Evolutionary conservation across 805 yeast genomes (phyloP), one percentile per base, ranked within the genome.

Genomic region (Cephaloascus albidus): DNA sequence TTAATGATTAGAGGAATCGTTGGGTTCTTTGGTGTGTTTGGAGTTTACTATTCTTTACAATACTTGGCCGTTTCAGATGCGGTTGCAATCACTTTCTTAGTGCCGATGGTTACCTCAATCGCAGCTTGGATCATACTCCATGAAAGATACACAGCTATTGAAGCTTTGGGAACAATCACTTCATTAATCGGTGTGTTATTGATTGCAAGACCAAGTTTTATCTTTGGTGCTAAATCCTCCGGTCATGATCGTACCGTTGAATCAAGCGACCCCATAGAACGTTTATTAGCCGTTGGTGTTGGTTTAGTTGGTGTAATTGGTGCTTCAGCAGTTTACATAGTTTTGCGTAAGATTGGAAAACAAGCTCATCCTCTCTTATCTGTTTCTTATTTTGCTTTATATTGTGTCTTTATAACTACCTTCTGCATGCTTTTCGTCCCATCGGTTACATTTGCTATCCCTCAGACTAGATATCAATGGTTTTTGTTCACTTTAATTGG

Each of bases 1-100:
- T 60, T 87, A 42, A 53, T 75, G 0, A 36, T 73, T 3, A 65
- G 96, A 43, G 96, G 96, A 0, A 37, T 70, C 1, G 67, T 77
- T 14, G 97, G 97, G 4, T 85, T 79, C 48, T 55, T 82, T 41
- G 95, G 95, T 3, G 94, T 87, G 4, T 81, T 81, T 51, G 81
- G 90, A 3, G 65, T 84, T 52, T 88, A 85, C 56, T 85, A 68
- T 53, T 76, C 95, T 1, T 61, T 88, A 45, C 69, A 76, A 60
- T 85, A 82, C 50, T 65, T 88, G 36, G 74, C 85, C 38, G 70
- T 88, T 4, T 79, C 89, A 10, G 96, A 88, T 52, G 85, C 94
- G 1, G 80, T 85, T 1, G 81, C 84, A 14, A 80, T 88, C 38
- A 77, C 90, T 2, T 88, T 88, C 48, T 57, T 88, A 50, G 67